A percentile compares a stretch with the other conserved stretches of the same genome.
Evolutionary conservation across 139 green algal species (phyloP).

Genomic region (Closterium sp.): DNA sequence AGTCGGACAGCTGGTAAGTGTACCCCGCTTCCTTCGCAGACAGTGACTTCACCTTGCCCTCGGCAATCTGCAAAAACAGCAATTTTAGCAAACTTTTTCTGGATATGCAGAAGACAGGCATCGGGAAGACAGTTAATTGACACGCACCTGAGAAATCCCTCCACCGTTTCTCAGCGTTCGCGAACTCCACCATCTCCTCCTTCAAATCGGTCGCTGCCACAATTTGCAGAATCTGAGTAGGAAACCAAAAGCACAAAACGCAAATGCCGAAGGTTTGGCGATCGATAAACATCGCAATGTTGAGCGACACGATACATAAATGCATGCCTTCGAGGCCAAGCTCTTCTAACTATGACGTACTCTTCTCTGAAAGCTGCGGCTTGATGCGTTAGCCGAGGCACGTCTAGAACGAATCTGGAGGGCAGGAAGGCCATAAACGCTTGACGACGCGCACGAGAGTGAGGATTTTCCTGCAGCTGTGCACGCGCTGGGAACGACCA

Average conservation of each 20-base stretch:
- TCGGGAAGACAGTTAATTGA: neutral
- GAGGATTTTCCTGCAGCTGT: neutral
- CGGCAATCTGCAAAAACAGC: slow-evolving; percentile 26
- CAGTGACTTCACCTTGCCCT: slow-evolving; percentile 42
- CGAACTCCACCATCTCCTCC: neutral
- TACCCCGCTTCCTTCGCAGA: slow-evolving; percentile 46
- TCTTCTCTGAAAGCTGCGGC: neutral
- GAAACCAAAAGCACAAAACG: neutral
- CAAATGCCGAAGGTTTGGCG: neutral
- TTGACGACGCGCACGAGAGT: neutral
- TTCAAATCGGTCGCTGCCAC: neutral
- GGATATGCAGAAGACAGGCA: neutral
- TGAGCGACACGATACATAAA: neutral
- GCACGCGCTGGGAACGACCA: neutral
- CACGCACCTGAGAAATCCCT: neutral
- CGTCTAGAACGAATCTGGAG: neutral
- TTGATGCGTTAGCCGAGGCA: neutral
- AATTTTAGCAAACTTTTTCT: neutral
- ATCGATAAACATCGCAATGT: neutral
- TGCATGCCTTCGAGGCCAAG: no score
- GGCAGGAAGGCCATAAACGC: neutral
- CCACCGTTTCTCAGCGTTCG: neutral
- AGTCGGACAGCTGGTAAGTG: slow-evolving; percentile 13
- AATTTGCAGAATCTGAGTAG: neutral
- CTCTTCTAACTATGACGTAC: neutral